Evolutionary conservation across 306 rosid genomes (phyloP).

Genomic region (Arachis hypogaea): DNA sequence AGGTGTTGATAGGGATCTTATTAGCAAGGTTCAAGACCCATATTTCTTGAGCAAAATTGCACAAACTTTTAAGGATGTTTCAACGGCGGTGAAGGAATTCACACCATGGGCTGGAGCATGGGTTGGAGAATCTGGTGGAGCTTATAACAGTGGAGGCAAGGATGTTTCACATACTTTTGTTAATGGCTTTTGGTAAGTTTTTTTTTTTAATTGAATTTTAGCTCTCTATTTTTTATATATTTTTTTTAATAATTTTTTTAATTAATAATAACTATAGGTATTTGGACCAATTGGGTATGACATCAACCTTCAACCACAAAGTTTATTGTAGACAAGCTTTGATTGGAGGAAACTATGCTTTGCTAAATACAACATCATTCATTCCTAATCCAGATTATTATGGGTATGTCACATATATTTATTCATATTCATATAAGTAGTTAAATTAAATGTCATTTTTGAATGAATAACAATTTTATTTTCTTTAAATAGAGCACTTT

Average conservation of each 20-base stretch:
- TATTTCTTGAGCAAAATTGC: conserved; percentile 47
- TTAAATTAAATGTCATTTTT: not conserved
- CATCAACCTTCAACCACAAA: conserved; percentile 56
- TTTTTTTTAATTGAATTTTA: not conserved
- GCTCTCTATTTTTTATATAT: not conserved
- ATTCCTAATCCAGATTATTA: conserved; percentile 74
- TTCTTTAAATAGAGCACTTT: conserved; percentile 42
- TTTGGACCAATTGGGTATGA: conserved; percentile 71
- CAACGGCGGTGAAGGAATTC: conserved; percentile 31
- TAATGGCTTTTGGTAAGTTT: conserved; percentile 61
- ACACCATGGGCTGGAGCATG: conserved; percentile 58
- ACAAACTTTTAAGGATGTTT: conserved; percentile 48
- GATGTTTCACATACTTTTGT: conserved; percentile 63
- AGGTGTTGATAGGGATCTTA: conserved; percentile 60
- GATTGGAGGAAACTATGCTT: conserved; percentile 72
- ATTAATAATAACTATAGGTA: conserved; percentile 43
- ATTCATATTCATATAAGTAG: not conserved
- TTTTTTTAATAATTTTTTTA: too few relatives aligned
- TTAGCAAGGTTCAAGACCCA: conserved; percentile 61
- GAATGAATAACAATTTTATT: not conserved
- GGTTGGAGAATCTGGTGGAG: conserved; percentile 85
- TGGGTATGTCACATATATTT: conserved; percentile 42
- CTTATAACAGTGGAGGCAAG: conserved; percentile 76
- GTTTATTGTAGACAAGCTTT: conserved; percentile 70
- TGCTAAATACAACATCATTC: conserved; percentile 63